Percentiles rank a stretch among this genome's conserved stretches.
Evolutionary conservation across 306 rosid species (phyloP).

Genomic region (Canavalia gladiata): DNA sequence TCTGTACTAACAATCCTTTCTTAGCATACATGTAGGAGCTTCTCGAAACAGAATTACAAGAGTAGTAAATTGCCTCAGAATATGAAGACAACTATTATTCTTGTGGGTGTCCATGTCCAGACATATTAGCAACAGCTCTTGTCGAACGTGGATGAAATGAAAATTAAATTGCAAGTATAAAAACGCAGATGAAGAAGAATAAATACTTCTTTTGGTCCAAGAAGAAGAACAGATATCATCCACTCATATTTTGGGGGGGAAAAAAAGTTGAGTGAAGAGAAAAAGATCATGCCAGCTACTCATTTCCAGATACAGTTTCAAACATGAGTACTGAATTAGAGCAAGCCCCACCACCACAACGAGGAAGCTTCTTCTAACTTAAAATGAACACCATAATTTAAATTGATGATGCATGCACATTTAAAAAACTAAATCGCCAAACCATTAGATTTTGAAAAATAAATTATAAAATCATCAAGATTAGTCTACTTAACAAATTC

Average conservation of each 20-base stretch:
- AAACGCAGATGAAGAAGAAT: neutral
- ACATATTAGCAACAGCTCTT: slow-evolving; percentile 14
- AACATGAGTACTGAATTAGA: slow-evolving; percentile 34
- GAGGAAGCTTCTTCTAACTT: slow-evolving; percentile 6
- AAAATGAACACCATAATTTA: neutral
- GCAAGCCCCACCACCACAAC: slow-evolving; percentile 22
- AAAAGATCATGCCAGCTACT: slow-evolving; percentile 28
- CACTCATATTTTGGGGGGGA: neutral
- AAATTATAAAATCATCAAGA: too few relatives aligned
- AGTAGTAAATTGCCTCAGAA: neutral
- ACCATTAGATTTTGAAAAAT: neutral
- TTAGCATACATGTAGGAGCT: neutral
- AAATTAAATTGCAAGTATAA: neutral
- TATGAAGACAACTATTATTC: neutral
- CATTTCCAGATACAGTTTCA: neutral
- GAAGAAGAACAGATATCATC: slow-evolving; percentile 1
- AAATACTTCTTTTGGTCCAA: neutral
- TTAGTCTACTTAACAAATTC: too few relatives aligned
- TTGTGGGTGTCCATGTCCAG: neutral
- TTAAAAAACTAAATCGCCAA: neutral
- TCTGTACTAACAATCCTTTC: neutral
- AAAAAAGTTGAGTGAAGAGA: neutral
- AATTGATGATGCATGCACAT: slow-evolving; percentile 2
- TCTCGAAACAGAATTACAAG: neutral
- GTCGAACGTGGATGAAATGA: neutral